Evolutionary conservation across 176 grass and related monocot species (phyloP), one percentile per base, ranked within the genome.

Genomic region (Sorghum bicolor): DNA sequence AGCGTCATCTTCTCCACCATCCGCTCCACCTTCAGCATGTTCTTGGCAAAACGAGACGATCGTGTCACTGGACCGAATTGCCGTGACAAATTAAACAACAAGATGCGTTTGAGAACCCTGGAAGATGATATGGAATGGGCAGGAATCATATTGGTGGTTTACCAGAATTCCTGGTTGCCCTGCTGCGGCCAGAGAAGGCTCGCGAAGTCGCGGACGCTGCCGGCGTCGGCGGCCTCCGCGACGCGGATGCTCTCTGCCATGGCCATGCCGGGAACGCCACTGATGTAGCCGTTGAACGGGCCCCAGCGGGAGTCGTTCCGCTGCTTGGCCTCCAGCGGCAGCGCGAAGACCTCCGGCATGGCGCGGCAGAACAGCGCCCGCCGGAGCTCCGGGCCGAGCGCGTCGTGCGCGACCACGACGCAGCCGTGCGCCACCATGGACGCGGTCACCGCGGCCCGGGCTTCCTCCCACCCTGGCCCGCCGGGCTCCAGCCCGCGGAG

Each of bases 201-300:
- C 10, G 67, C 55, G 37, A 93, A 73, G 13, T 29, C 65, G 22
- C 74, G 78, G 37, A 80, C 85, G 36, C 79, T 63, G 22, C 39
- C 67, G 33, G 68, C 60, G 70, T 81, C 71, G 38, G 82, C 12
- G 15, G 86, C 88, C 40, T 86, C 88, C 9, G 45, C 32, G 61
- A 94, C 15, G 13, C 82, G 68, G 22, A 91, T 57, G 80, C 85
- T 92, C 70, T 95, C 93, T n/a, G n/a, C n/a, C 67, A 74, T 76
- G 29, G 63, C 72, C 58, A 76, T 62, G 74, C 71, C 72, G 4
- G 90, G 77, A 34, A 84, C 26, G 31, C 79, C 58, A 8, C 30
- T 61, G 72, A 89, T 87, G 73, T 89, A 93, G 22, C 71, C 83
- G 0, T 58, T 80, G 84, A 47, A 87, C 0, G 64, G 76, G 12